Percentiles rank a stretch among this genome's conserved stretches.
phyloP scores from a whole-genome alignment of 1,284 basidiomycete species.

The Ganoderma lingzhi region DNA sequence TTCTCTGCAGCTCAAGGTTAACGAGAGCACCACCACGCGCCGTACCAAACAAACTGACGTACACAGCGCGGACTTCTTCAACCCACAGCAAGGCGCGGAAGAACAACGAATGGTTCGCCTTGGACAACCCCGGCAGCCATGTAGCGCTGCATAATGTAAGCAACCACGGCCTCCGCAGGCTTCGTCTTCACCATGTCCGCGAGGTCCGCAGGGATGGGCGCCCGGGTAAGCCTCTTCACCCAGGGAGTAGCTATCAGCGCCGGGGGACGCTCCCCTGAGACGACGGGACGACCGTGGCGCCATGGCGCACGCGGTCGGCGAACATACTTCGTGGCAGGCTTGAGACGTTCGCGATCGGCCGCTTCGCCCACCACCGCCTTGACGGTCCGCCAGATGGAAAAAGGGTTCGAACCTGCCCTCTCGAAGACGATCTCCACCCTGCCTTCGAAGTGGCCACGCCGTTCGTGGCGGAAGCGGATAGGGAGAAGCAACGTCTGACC shows the following conservation, averaged over 20 bases:
- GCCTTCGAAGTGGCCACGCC: slow-evolving; percentile 28
- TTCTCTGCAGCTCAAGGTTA: slow-evolving; percentile 42
- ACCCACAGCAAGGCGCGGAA: slow-evolving; percentile 9
- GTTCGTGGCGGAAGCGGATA: slow-evolving; percentile 15
- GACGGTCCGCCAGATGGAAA: slow-evolving; percentile 38
- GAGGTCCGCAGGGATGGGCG: slow-evolving; percentile 18
- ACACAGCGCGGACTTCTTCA: slow-evolving; percentile 11
- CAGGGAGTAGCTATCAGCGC: slow-evolving; percentile 22
- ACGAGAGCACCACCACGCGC: neutral
- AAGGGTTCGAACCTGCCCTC: slow-evolving; percentile 24
- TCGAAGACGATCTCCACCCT: slow-evolving; percentile 30
- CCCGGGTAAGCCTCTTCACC: slow-evolving; percentile 25
- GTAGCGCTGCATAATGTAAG: slow-evolving; percentile 36
- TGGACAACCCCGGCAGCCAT: slow-evolving; percentile 40
- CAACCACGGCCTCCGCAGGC: slow-evolving; percentile 20
- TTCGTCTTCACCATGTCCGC: slow-evolving; percentile 23
- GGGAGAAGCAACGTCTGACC: slow-evolving; percentile 8
- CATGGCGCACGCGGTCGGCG: slow-evolving; percentile 24
- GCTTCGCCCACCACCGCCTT: slow-evolving; percentile 39
- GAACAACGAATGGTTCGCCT: neutral
- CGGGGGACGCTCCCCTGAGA: slow-evolving; percentile 24
- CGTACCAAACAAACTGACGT: neutral
- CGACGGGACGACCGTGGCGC: slow-evolving; percentile 9
- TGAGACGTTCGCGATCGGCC: slow-evolving; percentile 38
- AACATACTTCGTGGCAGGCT: slow-evolving; percentile 39